These are phyloP conservation scores for Eucalyptus curtisii DNA, from an alignment of 345 rosid genomes.

Conservation along the genomic window DNA sequence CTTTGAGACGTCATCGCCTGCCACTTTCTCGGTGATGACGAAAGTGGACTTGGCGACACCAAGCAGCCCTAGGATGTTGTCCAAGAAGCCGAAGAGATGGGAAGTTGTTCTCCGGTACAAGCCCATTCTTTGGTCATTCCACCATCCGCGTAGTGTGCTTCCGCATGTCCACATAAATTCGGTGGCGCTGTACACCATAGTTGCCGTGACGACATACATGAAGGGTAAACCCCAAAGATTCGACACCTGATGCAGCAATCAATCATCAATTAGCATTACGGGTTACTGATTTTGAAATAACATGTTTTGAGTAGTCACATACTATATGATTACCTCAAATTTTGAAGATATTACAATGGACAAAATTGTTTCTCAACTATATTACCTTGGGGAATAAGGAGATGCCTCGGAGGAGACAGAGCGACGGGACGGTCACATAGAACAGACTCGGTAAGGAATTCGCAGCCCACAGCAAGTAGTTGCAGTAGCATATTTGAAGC, in stretches of 20 bases:
- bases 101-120: slow-evolving; percentile 32
- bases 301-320: neutral
- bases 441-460: slow-evolving; percentile 13
- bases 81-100: slow-evolving; percentile 18
- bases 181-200: slow-evolving; percentile 2
- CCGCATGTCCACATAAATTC: slow-evolving; percentile 7
- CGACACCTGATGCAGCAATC: slow-evolving; percentile 2
- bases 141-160: slow-evolving; percentile 32
- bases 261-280: neutral
- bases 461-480: slow-evolving; percentile 13
- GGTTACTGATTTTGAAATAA: neutral
- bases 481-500: slow-evolving; percentile 11
- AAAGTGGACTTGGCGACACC: slow-evolving; percentile 17
- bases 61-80: slow-evolving; percentile 11
- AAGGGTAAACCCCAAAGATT: slow-evolving; percentile 27
- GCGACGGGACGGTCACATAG: slow-evolving; percentile 26
- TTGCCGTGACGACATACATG: slow-evolving; percentile 10
- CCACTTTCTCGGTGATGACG: slow-evolving; percentile 21
- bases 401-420: slow-evolving; percentile 17
- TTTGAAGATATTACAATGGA: neutral
- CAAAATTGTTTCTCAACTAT: neutral
- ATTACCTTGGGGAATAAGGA: slow-evolving; percentile 26
- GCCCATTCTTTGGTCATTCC: slow-evolving; percentile 28
- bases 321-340: neutral
- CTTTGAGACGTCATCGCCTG: slow-evolving; percentile 9